Base-by-base conservation (phyloP, 805 yeast genomes). In the Lipomyces chichibuensis region DNA sequence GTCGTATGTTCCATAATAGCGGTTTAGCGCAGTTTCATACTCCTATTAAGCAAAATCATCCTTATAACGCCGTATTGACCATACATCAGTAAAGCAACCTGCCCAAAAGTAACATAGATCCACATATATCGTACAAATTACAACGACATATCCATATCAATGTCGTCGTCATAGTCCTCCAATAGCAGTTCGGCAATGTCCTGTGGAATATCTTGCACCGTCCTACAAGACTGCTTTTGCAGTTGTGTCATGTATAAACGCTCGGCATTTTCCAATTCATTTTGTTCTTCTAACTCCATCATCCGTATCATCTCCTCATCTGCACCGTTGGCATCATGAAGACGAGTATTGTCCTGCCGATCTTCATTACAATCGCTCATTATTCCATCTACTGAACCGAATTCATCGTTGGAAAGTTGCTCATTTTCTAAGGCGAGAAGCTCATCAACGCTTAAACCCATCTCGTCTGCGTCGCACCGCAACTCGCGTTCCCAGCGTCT, bases 221-320 rank as follows among this genome's bases (percentile, higher is more conserved):
- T 33, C 8, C 6, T 52, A 17, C 14, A 17, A 13, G 33, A 14
- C 33, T 52, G 33, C 9, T 23, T 52, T 17, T 52, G 32, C 27
- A 7, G 13, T 8, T 23, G 53, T 7, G 1, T 32, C n/a, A 49
- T 49, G 32, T n/a, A 60, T 20, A 52, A 20, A 27, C 5, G 33
- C 43, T 37, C 53, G 6, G 32, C 61, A 3, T 62, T 32, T 17
- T 60, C 46, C 20, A 29, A 33, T 13, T 43, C 27, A 8, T 62
- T 37, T 8, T 25, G 25, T 57, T 43, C 46, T 27, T 65, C 64
- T n/a, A 25, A 23, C 32, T 65, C 69, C 20, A 57, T 57, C 23
- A 33, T 3, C 27, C 25, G 37, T 60, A 63, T 8, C 60, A 43
- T 53, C 49, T 59, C 58, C 25, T 67, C 57, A 27, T 60, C 71